These are phyloP conservation scores for Nothophytophthora sp. DNA, from an alignment of 352 stramenopile genomes.

Conservation along the genomic window DNA sequence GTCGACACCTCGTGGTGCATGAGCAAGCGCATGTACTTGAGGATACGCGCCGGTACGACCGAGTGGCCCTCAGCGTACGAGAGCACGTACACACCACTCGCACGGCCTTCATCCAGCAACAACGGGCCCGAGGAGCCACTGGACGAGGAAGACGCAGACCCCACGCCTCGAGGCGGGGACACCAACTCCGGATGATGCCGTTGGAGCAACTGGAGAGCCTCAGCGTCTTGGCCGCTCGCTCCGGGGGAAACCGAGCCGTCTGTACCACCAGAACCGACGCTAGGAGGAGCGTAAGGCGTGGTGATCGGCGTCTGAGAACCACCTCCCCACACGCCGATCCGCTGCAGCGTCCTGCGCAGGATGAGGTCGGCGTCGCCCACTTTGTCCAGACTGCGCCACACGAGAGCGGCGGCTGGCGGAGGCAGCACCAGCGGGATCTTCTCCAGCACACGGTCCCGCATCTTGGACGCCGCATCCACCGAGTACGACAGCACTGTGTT, in stretches of 20 bases:
- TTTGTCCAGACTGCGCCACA: slow-evolving; percentile 71
- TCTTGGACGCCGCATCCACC: slow-evolving; percentile 65
- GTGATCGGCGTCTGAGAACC: slow-evolving; percentile 83
- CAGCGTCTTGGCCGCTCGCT: background rate
- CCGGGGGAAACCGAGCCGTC: slow-evolving; percentile 2
- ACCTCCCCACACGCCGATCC: slow-evolving; percentile 78
- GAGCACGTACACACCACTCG: slow-evolving; percentile 66
- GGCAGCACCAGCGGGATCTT: slow-evolving; percentile 57
- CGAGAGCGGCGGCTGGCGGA: slow-evolving; percentile 42
- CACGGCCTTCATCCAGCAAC: slow-evolving; percentile 20
- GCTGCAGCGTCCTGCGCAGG: slow-evolving; percentile 62
- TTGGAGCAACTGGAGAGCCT: slow-evolving; percentile 10
- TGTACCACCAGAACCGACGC: slow-evolving; percentile 3
- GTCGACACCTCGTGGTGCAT: slow-evolving; percentile 87
- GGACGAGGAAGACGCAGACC: slow-evolving; percentile 5
- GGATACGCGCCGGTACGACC: slow-evolving; percentile 71
- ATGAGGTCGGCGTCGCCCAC: slow-evolving; percentile 76
- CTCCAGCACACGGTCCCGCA: slow-evolving; percentile 57
- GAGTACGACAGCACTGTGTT: slow-evolving; percentile 65
- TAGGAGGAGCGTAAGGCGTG: slow-evolving; percentile 57
- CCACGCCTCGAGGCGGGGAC: slow-evolving; percentile 9
- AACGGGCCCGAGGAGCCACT: slow-evolving; percentile 17
- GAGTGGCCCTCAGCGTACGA: slow-evolving; percentile 77
- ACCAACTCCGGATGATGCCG: slow-evolving; percentile 6
- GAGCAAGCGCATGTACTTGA: slow-evolving; percentile 87